A percentile compares a stretch with the other conserved stretches of the same genome.
These are phyloP conservation scores for Hymenoscyphus infarciens DNA, from an alignment of 2,329 filamentous ascomycete genomes.

Conservation along the genomic window DNA sequence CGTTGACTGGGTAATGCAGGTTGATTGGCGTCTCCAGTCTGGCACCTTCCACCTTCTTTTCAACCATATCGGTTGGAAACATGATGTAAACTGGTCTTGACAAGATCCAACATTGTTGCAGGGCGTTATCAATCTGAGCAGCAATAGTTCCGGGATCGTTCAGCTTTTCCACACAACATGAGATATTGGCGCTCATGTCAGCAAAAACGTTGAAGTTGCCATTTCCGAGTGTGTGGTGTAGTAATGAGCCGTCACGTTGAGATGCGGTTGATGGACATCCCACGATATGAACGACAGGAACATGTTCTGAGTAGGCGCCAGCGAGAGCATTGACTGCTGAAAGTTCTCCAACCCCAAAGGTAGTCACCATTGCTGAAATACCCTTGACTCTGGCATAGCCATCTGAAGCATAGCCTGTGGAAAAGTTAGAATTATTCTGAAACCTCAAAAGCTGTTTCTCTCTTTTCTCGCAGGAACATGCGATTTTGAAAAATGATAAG, in stretches of 20 bases:
- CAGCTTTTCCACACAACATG: conserved; percentile 67
- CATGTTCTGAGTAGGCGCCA: conserved; percentile 69
- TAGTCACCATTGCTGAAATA: conserved; percentile 67
- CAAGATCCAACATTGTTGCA: conserved; percentile 69
- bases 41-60: conserved; percentile 70
- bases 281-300: conserved; percentile 65
- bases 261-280: conserved; percentile 47
- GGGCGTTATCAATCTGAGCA: conserved; percentile 70
- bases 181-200: conserved; percentile 69
- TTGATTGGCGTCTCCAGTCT: conserved; percentile 69
- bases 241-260: conserved; percentile 45
- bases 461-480: too few species aligned
- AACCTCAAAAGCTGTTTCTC: too few species aligned
- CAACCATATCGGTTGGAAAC: conserved; percentile 76
- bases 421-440: background rate
- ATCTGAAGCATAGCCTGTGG: conserved; percentile 69
- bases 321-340: conserved; percentile 71
- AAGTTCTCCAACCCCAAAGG: conserved; percentile 72
- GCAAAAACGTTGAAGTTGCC: conserved; percentile 81
- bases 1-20: conserved; percentile 60
- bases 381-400: conserved; percentile 73
- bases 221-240: conserved; percentile 71
- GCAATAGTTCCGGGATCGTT: conserved; percentile 68
- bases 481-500: too few species aligned
- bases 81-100: conserved; percentile 81